phyloP scores from a whole-genome alignment of 83 land plant species.

The Picea abies region DNA sequence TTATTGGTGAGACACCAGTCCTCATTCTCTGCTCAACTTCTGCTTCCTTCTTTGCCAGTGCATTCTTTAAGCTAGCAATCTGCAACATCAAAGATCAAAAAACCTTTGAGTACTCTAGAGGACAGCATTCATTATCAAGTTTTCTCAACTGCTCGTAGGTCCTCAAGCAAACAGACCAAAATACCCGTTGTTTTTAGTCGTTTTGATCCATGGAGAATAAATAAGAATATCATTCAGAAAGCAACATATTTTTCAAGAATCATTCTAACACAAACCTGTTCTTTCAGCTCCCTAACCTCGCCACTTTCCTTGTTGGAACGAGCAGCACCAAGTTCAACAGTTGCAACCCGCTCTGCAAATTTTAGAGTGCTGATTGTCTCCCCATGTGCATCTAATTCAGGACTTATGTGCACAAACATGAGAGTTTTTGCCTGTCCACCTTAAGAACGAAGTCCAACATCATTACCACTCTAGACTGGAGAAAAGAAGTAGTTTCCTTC shows the following conservation, averaged over 20 bases:
- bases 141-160: not conserved
- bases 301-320: constrained; percentile 82
- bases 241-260: not conserved
- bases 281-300: constrained; percentile 88
- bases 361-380: constrained; percentile 96
- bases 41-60: constrained; percentile 57
- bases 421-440: constrained; percentile 98
- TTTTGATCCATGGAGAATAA: not conserved
- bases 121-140: not conserved
- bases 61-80: constrained; percentile 68
- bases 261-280: constrained; percentile 60
- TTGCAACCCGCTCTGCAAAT: constrained; percentile 94
- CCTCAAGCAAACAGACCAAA: not conserved
- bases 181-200: not conserved
- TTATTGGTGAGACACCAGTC: constrained; percentile 6
- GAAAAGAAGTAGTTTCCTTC: not conserved
- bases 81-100: constrained; percentile 20
- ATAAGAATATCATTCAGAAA: not conserved
- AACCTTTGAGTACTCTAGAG: not conserved
- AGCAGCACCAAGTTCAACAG: constrained; percentile 98
- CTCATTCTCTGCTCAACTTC: constrained; percentile 26
- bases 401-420: constrained; percentile 99
- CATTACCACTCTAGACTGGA: not conserved
- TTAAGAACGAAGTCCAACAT: constrained; percentile 23
- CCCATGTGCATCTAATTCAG: constrained; percentile 86